Conservation (phyloP, 163 green algal genomes). For the Scenedesmus sp. region DNA sequence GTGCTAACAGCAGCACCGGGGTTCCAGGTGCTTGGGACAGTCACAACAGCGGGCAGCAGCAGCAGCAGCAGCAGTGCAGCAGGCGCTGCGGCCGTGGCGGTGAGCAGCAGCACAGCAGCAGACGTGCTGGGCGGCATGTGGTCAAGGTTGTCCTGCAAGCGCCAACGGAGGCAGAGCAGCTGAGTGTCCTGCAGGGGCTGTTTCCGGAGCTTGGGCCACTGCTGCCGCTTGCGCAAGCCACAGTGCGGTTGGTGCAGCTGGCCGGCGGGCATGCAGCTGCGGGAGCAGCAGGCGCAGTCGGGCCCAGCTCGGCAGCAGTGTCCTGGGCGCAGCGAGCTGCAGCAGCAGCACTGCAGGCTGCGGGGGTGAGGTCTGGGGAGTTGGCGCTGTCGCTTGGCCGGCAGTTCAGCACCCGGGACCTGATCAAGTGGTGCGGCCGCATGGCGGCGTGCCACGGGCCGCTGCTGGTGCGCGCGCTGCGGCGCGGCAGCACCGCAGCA, state of each 20-base stretch:
- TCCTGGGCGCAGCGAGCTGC: conserved; percentile 56
- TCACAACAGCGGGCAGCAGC: conserved; percentile 74
- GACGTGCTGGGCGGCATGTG: conserved; percentile 89
- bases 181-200: conserved; percentile 75
- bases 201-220: conserved; percentile 80
- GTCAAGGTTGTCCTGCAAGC: conserved; percentile 77
- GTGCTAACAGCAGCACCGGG: conserved; percentile 80
- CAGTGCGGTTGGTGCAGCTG: conserved; percentile 74
- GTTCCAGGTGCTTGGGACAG: conserved; percentile 95
- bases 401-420: conserved; percentile 79
- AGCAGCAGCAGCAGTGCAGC: conserved; percentile 13
- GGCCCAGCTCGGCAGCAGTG: not conserved
- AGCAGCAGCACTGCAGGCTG: conserved; percentile 55
- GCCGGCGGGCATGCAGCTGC: conserved; percentile 63
- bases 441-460: conserved; percentile 63
- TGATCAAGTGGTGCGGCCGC: conserved; percentile 90
- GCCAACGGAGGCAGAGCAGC: conserved; percentile 80
- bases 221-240: conserved; percentile 76
- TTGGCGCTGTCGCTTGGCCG: conserved; percentile 74
- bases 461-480: conserved; percentile 25
- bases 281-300: not conserved
- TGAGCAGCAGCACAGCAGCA: conserved; percentile 60
- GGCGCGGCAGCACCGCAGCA: not conserved
- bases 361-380: conserved; percentile 58
- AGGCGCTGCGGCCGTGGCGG: not conserved